A percentile compares a stretch with the other conserved stretches of the same genome.
Evolutionary conservation across 192 early-diverging fungal genomes (phyloP).

Genomic region (Funneliformis mosseae): DNA sequence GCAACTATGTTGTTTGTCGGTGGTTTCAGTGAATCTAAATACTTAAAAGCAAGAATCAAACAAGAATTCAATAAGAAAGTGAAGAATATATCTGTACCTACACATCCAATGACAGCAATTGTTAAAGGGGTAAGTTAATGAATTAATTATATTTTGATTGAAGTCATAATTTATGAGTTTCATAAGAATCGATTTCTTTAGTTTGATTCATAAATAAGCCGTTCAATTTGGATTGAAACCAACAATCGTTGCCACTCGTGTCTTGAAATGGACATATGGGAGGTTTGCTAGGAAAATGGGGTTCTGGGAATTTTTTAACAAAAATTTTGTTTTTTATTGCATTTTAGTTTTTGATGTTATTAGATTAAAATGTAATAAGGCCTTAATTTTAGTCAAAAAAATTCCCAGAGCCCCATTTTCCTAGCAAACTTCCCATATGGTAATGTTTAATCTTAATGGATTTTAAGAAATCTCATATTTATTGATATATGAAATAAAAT

Average conservation of each 20-base stretch:
- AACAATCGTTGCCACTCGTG: conserved; percentile 27
- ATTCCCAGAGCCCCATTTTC: no score
- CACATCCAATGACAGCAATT: conserved; percentile 52
- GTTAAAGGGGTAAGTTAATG: conserved; percentile 41
- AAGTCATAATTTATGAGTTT: no score
- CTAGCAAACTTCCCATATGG: no score
- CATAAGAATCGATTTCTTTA: background rate
- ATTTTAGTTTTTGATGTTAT: no score
- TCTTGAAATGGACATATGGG: conserved; percentile 23
- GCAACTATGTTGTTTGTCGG: conserved; percentile 55
- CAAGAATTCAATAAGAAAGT: conserved; percentile 48
- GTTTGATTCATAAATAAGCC: conserved; percentile 18
- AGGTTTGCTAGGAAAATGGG: no score
- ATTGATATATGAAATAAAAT: background rate
- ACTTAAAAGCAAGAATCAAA: conserved; percentile 50
- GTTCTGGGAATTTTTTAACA: no score
- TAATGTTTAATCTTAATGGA: background rate
- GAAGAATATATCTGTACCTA: conserved; percentile 50
- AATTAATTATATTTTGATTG: background rate
- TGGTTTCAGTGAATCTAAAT: conserved; percentile 57
- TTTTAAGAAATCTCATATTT: background rate
- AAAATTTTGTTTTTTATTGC: no score
- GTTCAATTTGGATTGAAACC: conserved; percentile 52
- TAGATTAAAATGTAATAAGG: no score
- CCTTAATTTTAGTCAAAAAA: no score